Base-by-base conservation (phyloP, 176 grass and related monocot species). In the Rhynchospora tenuis region DNA sequence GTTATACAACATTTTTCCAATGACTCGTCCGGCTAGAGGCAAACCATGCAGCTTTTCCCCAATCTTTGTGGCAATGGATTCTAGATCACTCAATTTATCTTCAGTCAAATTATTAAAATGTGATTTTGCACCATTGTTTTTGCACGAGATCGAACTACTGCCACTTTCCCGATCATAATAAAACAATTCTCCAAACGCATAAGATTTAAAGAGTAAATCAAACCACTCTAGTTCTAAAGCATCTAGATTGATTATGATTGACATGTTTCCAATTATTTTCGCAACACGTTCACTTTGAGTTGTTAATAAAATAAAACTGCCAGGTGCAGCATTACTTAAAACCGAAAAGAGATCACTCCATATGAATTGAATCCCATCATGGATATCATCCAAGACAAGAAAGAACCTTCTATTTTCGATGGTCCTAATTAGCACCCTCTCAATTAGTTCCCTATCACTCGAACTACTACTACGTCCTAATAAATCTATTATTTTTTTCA, bases 131-230 rank as follows among this genome's bases (percentile, higher is more conserved):
- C 10, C 9, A 2, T 9, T 7, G n/a, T 22, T 77, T 27, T 26
- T 56, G 62, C 0, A 3, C 2, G 26, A 28, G 1, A 27, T 12
- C n/a, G n/a, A n/a, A n/a, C n/a, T n/a, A n/a, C n/a, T n/a, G n/a
- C n/a, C n/a, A n/a, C n/a, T n/a, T n/a, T n/a, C n/a, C n/a, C n/a
- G n/a, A n/a, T n/a, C n/a, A n/a, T n/a, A n/a, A n/a, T n/a, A n/a
- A n/a, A n/a, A n/a, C n/a, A 29, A 77, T 26, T 7, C 83, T 50
- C 63, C 86, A 60, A 88, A 88, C 45, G 86, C 86, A 43, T 88
- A 78, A 63, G 84, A 81, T 20, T 85, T 9, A 85, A 88, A 81
- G 33, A 90, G 44, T 43, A 16, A 19, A 50, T 20, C 26, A n/a
- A 81, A 51, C 0, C 1, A 23, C n/a, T 47, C 8, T 9, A 4